These are phyloP conservation scores for Puccinia polysora DNA, from an alignment of 1,284 basidiomycete genomes.

Conservation along the genomic window DNA sequence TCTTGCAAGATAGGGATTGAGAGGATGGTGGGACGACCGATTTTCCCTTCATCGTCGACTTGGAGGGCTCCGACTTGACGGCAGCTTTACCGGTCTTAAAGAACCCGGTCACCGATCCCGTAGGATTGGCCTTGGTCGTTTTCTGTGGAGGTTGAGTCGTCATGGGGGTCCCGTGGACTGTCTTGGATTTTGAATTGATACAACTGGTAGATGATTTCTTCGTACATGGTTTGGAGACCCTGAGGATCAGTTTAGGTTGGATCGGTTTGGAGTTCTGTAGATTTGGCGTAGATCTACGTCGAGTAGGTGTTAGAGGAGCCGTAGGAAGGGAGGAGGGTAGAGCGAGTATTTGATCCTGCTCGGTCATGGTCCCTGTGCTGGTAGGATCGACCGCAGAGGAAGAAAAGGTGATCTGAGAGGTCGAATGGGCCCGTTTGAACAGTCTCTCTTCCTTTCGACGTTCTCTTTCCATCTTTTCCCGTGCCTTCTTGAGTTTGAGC, in stretches of 20 bases:
- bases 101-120: slow-evolving; percentile 3
- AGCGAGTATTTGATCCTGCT: background rate
- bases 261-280: background rate
- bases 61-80: too few relatives aligned
- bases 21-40: too few relatives aligned
- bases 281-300: background rate
- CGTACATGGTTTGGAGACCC: slow-evolving; percentile 1
- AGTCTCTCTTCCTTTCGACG: slow-evolving; percentile 29
- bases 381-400: background rate
- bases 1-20: too few relatives aligned
- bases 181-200: background rate
- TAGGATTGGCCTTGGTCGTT: too few relatives aligned
- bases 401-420: background rate
- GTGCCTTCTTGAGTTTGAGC: slow-evolving; percentile 14
- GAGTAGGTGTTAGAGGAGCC: background rate
- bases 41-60: too few relatives aligned
- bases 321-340: background rate
- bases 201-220: background rate
- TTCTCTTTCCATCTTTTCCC: slow-evolving; percentile 31
- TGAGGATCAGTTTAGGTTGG: background rate
- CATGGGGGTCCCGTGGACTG: too few relatives aligned
- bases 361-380: background rate
- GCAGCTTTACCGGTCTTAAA: slow-evolving; percentile 31
- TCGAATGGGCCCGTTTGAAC: background rate
- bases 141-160: background rate